Base-by-base conservation (phyloP, 2,329 filamentous ascomycete species). In the Albophoma yamanashiensis region DNA sequence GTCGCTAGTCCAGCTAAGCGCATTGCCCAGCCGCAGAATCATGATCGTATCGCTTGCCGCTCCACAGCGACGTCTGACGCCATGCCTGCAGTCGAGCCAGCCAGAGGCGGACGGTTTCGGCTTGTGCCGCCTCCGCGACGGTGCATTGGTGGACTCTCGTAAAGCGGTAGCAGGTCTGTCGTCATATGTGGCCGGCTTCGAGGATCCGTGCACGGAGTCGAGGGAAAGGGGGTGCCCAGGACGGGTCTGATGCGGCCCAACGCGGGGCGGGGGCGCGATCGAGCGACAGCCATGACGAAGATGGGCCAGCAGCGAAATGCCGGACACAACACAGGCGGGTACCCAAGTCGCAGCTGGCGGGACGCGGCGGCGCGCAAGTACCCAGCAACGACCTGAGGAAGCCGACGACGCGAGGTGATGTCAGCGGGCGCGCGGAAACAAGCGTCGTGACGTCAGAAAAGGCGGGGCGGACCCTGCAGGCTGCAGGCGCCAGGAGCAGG, bases 371-470 rank as follows among this genome's bases (percentile, higher is more conserved):
- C 11, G 12, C 3, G 4, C 12, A 47, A 4, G 43, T 47, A 47
- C 22, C 22, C 45, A 15, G 15, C 14, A 50, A 25, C 43, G 43
- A 22, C 12, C 22, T 5, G 43, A 47, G 11, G 22, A 4, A 27
- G 22, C 2, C 15, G 11, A 15, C 25, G 47, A 27, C 39, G 58
- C 53, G 42, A 55, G 36, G 61, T 69, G 66, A 69, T 69, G 68
- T 69, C 68, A 68, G 63, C 25, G 59, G 42, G 60, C 60, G 56
- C 58, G 58, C 59, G 59, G 50, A 43, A 58, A 57, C 60, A 58
- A 58, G 58, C 39, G 36, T 47, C 45, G 59, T 71, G 70, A 72
- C 68, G 69, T 72, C 68, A 71, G 58, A 58, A 59, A 59, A 34
- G 52, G 56, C 52, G 56, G 57, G 42, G 52, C 45, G 60, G 62